These are phyloP conservation scores for Gracilaria gracilis DNA, from an alignment of 23 red algal species.

Conservation along the genomic window DNA sequence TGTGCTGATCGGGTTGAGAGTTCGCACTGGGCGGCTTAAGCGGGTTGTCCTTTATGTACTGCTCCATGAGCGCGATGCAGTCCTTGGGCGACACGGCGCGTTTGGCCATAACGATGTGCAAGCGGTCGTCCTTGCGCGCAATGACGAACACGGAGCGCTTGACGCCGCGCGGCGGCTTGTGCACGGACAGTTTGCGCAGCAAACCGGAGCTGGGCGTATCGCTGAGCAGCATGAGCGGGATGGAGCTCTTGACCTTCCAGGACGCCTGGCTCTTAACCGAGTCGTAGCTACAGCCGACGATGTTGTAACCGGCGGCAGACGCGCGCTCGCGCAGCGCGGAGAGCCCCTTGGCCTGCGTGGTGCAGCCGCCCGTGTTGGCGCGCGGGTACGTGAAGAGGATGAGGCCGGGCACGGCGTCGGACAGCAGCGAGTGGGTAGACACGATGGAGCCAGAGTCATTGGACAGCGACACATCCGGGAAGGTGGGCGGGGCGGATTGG, in stretches of 20 bases:
- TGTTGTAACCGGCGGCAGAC: constrained; percentile 35
- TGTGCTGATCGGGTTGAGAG: background rate
- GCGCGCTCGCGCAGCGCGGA: constrained; percentile 4
- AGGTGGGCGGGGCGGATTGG: background rate
- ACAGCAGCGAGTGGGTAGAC: constrained; percentile 35
- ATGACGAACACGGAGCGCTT: constrained; percentile 74
- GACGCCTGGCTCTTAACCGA: constrained; percentile 56
- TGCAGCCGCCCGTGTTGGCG: constrained; percentile 87
- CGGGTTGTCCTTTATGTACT: constrained; percentile 53
- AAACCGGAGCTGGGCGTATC: constrained; percentile 48
- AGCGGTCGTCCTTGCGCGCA: constrained; percentile 5
- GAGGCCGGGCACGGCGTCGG: constrained; percentile 40
- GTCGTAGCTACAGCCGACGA: constrained; percentile 69
- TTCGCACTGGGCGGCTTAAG: background rate
- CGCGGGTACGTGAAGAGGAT: constrained; percentile 83
- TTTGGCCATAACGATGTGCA: constrained; percentile 30
- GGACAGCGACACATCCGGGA: constrained; percentile 54
- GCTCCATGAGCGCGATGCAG: constrained; percentile 27
- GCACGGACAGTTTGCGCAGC: constrained; percentile 57
- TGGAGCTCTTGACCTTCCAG: constrained; percentile 71
- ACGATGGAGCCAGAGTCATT: constrained; percentile 33
- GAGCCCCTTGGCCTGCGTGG: constrained; percentile 81
- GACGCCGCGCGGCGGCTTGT: constrained; percentile 58
- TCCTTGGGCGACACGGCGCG: constrained; percentile 45
- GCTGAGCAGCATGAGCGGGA: constrained; percentile 55